Evolutionary conservation across 371 early-diverging fungal species (phyloP).

Genomic region (Apophysomyces variabilis): DNA sequence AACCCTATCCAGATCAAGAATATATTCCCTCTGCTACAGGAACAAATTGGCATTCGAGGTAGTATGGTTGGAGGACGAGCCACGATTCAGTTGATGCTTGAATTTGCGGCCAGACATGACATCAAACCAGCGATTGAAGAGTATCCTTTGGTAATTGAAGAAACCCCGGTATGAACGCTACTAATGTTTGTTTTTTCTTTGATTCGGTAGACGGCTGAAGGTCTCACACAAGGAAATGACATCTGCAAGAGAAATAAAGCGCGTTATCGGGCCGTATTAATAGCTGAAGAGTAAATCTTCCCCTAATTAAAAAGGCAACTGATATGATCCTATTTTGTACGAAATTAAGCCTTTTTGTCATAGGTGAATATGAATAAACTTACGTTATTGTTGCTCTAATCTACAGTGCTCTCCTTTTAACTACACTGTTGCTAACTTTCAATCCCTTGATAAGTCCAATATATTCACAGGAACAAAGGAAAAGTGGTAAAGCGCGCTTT

Average conservation of each 20-base stretch:
- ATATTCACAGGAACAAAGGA: no score
- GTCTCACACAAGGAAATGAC: conserved; percentile 36
- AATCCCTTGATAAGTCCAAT: no score
- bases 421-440: no score
- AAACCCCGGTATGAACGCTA: not conserved
- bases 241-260: conserved; percentile 30
- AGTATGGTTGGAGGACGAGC: conserved; percentile 51
- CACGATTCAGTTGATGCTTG: conserved; percentile 47
- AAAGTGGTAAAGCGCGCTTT: no score
- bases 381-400: no score
- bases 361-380: no score
- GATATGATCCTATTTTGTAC: not conserved
- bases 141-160: conserved; percentile 29
- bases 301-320: not conserved
- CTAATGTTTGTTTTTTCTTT: not conserved
- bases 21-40: conserved; percentile 30
- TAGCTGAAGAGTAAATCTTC: conserved; percentile 27
- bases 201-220: conserved; percentile 28
- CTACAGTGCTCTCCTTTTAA: no score
- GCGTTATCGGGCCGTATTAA: conserved; percentile 44
- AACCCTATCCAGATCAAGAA: conserved; percentile 26
- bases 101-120: conserved; percentile 56
- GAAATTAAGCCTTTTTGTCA: no score
- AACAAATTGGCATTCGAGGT: conserved; percentile 41
- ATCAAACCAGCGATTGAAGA: conserved; percentile 57